Conservation (phyloP, 768 basidiomycete species). For the Macrolepiota fuliginosa region DNA sequence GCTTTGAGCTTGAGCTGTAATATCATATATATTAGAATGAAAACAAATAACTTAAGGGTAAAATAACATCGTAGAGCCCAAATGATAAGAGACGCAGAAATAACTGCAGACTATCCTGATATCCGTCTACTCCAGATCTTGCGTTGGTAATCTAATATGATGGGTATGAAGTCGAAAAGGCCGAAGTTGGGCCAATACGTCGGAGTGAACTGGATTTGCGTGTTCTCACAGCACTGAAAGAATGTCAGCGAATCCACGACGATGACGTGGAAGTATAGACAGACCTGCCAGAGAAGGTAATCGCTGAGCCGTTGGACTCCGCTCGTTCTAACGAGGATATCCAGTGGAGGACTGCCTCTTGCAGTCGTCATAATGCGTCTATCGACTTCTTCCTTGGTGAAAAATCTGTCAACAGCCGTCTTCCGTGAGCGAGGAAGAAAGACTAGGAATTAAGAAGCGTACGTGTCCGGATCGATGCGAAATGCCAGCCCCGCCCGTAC, state of each 20-base stretch:
- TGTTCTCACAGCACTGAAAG: slow-evolving; percentile 73
- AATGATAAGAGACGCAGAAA: not conserved
- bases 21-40: not conserved
- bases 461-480: slow-evolving; percentile 20
- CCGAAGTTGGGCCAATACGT: slow-evolving; percentile 95
- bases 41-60: not conserved
- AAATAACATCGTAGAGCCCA: not conserved
- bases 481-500: slow-evolving; percentile 38
- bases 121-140: slow-evolving; percentile 52
- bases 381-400: slow-evolving; percentile 70
- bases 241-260: not conserved
- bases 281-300: slow-evolving; percentile 94
- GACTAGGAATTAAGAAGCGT: slow-evolving; percentile 9
- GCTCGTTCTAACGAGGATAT: slow-evolving; percentile 88
- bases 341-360: slow-evolving; percentile 74
- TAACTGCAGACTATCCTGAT: slow-evolving; percentile 3
- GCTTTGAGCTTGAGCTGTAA: not conserved
- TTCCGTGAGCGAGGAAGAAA: not conserved
- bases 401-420: slow-evolving; percentile 20
- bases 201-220: slow-evolving; percentile 82
- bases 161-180: slow-evolving; percentile 79
- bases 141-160: slow-evolving; percentile 85
- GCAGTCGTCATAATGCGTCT: slow-evolving; percentile 62
- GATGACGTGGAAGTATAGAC: slow-evolving; percentile 18
- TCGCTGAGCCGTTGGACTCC: slow-evolving; percentile 88